Evolutionary conservation across 768 basidiomycete genomes (phyloP), one percentile per base, ranked within the genome.

Genomic region (Xerocomellus chrysenteron): DNA sequence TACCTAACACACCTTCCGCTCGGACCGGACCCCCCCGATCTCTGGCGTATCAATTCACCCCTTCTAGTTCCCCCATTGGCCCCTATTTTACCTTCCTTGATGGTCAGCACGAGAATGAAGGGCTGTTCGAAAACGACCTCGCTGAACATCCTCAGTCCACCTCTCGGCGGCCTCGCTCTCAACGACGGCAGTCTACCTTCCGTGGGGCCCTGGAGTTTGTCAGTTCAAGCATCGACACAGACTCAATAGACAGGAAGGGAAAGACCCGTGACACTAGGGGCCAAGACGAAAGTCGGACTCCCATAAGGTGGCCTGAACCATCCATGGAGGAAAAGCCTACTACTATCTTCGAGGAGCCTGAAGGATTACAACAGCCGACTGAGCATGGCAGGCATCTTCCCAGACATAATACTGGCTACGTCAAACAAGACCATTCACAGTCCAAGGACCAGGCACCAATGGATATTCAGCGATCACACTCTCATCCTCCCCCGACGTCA

Each of bases 1-100:
- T 61, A 2, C 70, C 60, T 35, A 60, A 69, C 47, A 84, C 86
- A 0, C 88, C 89, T 26, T 82, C 86, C 7, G 74, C 75, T 47
- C 77, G 88, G 50, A 90, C 88, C 5, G 89, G 88, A 13, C 87
- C 88, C 33, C 89, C 88, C 5, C 80, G 88, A 40, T 87, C 88
- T 0, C 74, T 90, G 28, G 87, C 87, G 3, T 87, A 82, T 65
- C 80, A 80, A 30, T 85, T 86, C 63, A 78, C 83, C 9, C 71
- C 80, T 33, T 75, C 83, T 2, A 71, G 68, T 19, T 79, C 84
- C 1, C 70, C 72, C 9, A 39, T 62, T 12, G 50, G 58, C 72
- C 78, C 28, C 65, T 65, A 42, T 54, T 63, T 43, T 58, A 46
- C 72, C 3, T 65, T 63, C 11, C 56, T 65, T 28, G 67, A 67